Evolutionary conservation across 2,329 filamentous ascomycete genomes (phyloP).

Genomic region (Diaporthe sp.): DNA sequence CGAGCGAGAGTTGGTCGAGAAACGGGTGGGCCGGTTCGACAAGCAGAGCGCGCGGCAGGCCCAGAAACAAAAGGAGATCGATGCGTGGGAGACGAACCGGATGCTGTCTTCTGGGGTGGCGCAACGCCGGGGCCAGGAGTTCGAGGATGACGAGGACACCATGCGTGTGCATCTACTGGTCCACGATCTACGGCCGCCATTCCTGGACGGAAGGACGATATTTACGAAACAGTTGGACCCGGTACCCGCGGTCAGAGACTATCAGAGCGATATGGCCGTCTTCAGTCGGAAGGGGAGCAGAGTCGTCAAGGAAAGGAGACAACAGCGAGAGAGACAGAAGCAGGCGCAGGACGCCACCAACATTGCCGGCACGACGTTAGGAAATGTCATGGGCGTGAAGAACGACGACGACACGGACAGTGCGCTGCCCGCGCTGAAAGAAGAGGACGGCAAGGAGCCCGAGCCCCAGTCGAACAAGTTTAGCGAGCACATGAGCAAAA

Average conservation of each 20-base stretch:
- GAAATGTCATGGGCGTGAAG: constrained; percentile 95
- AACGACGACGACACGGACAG: constrained; percentile 95
- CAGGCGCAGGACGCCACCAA: constrained; percentile 97
- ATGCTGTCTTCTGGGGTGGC: constrained; percentile 98
- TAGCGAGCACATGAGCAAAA: constrained; percentile 89
- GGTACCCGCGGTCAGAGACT: constrained; percentile 90
- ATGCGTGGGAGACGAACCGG: constrained; percentile 98
- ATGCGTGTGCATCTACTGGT: constrained; percentile 92
- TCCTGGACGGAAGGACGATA: constrained; percentile 92
- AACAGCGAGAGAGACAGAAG: constrained; percentile 92
- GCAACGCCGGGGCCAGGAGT: constrained; percentile 85
- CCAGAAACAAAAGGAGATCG: constrained; percentile 93
- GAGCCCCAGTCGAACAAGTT: constrained; percentile 76
- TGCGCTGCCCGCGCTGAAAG: constrained; percentile 81
- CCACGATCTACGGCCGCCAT: constrained; percentile 93
- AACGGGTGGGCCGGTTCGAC: constrained; percentile 79
- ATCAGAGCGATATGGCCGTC: constrained; percentile 98
- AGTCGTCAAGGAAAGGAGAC: constrained; percentile 90
- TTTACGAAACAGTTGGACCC: constrained; percentile 98
- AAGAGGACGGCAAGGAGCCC: constrained; percentile 69
- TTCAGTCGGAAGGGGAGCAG: constrained; percentile 96
- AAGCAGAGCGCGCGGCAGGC: constrained; percentile 80
- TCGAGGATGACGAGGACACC: constrained; percentile 90
- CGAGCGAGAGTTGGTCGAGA: constrained; percentile 82
- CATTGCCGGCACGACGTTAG: constrained; percentile 89